Evolutionary conservation across 805 yeast genomes (phyloP).

Genomic region (Pichia nanzhaoensis): DNA sequence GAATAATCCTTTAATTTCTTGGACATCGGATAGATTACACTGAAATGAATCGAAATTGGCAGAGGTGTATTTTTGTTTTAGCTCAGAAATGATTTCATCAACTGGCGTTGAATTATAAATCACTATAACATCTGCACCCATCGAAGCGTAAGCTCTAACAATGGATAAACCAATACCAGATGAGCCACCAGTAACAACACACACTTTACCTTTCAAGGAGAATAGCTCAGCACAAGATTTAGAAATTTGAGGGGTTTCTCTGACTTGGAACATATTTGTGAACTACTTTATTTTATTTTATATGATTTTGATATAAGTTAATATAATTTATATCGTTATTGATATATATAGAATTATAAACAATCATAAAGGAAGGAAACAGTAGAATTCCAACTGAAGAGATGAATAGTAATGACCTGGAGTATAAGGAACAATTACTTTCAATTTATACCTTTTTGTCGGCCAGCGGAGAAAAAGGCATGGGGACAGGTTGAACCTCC

Average conservation of each 20-base stretch:
- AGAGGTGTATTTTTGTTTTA: conserved; percentile 9
- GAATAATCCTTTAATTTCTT: conserved; percentile 27
- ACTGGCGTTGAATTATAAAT: conserved; percentile 27
- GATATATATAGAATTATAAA: no score
- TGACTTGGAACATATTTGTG: conserved; percentile 6
- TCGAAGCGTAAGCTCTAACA: conserved; percentile 45
- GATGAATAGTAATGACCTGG: no score
- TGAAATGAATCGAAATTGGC: conserved; percentile 12
- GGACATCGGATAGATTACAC: conserved; percentile 31
- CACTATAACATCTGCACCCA: conserved; percentile 38
- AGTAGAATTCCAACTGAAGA: no score
- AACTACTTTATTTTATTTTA: no score
- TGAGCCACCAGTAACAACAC: conserved; percentile 49
- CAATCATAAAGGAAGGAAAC: no score
- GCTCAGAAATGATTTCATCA: conserved; percentile 10
- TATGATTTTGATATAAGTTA: not conserved
- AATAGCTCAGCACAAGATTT: conserved; percentile 22
- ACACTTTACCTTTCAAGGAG: conserved; percentile 36
- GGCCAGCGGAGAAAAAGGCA: no score
- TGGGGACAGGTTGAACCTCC: no score
- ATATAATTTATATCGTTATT: not conserved
- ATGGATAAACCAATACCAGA: conserved; percentile 52
- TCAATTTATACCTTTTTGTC: no score
- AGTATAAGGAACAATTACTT: no score
- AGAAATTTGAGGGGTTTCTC: conserved; percentile 3